Evolutionary conservation across 2,329 filamentous ascomycete genomes (phyloP).

Genomic region (Ophiognomonia clavigignenti-juglandacearum): DNA sequence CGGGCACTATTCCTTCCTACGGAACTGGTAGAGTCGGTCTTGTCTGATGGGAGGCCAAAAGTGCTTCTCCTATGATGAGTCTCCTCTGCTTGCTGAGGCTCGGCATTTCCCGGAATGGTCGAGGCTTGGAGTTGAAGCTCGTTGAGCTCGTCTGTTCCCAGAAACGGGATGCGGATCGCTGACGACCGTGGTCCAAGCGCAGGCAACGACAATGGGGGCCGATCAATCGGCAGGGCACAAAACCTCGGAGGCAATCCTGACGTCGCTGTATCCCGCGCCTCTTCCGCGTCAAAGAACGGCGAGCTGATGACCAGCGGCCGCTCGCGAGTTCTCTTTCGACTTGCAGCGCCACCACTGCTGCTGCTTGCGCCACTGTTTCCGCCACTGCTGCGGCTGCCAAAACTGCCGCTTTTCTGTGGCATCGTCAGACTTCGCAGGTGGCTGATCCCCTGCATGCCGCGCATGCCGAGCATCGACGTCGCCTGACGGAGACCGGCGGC

Average conservation of each 20-base stretch:
- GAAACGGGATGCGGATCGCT: not conserved
- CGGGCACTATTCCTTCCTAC: not conserved
- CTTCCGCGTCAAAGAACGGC: not conserved
- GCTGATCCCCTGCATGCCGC: slow-evolving; percentile 2
- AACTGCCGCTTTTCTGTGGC: too few relatives aligned
- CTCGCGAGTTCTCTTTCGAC: not conserved
- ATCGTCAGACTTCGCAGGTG: not conserved
- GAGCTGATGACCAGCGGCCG: not conserved
- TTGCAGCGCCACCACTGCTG: not conserved
- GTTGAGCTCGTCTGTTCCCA: not conserved
- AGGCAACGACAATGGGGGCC: not conserved
- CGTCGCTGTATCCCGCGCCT: not conserved
- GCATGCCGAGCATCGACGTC: not conserved
- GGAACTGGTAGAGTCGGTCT: not conserved
- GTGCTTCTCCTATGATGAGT: too few relatives aligned
- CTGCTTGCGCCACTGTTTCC: not conserved
- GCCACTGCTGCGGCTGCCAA: too few relatives aligned
- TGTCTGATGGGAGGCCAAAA: too few relatives aligned
- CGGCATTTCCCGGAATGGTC: not conserved
- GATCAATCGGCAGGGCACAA: too few relatives aligned
- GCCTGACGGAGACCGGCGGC: not conserved
- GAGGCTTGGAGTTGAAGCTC: not conserved
- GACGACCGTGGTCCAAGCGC: not conserved
- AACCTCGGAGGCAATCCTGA: too few relatives aligned
- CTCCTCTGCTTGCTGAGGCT: not conserved